phyloP scores from a whole-genome alignment of 805 yeast species.

The Saturnispora hagleri region DNA sequence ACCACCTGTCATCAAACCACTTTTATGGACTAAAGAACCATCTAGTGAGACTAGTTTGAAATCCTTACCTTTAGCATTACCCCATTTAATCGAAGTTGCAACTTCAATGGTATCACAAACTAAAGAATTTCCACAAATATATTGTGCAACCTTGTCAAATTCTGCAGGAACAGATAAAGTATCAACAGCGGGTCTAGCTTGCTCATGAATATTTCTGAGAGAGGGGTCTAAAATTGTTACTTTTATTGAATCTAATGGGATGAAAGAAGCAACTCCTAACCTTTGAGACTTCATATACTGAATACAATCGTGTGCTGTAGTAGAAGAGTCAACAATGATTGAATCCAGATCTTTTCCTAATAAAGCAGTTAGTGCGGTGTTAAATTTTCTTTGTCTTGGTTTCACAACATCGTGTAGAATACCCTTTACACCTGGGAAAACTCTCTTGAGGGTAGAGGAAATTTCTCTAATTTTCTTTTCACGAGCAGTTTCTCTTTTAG shows the following conservation, averaged over 20 bases:
- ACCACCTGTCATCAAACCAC: slow-evolving; percentile 94
- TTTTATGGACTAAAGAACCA: slow-evolving; percentile 75
- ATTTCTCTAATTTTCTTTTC: slow-evolving; percentile 69
- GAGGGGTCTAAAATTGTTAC: slow-evolving; percentile 44
- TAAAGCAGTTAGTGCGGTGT: slow-evolving; percentile 63
- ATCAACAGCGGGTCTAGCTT: slow-evolving; percentile 65
- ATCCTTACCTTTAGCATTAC: slow-evolving; percentile 31
- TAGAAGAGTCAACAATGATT: slow-evolving; percentile 70
- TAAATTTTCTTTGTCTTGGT: slow-evolving; percentile 66
- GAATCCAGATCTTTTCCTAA: slow-evolving; percentile 77
- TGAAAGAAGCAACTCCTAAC: slow-evolving; percentile 75
- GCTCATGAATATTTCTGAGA: slow-evolving; percentile 42
- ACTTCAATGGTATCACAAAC: slow-evolving; percentile 61
- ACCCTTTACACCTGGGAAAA: slow-evolving; percentile 83
- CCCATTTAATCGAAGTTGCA: slow-evolving; percentile 73
- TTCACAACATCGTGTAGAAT: slow-evolving; percentile 69
- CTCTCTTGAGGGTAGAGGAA: slow-evolving; percentile 54
- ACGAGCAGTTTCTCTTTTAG: slow-evolving; percentile 62
- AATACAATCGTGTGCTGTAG: slow-evolving; percentile 67
- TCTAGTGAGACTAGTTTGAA: slow-evolving; percentile 71
- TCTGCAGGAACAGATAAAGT: slow-evolving; percentile 58
- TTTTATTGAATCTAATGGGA: slow-evolving; percentile 75
- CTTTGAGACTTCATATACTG: slow-evolving; percentile 76
- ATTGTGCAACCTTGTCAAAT: slow-evolving; percentile 69
- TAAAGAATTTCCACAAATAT: slow-evolving; percentile 69